phyloP scores from a whole-genome alignment of 805 yeast species.

The Wickerhamomyces hampshirensis region DNA sequence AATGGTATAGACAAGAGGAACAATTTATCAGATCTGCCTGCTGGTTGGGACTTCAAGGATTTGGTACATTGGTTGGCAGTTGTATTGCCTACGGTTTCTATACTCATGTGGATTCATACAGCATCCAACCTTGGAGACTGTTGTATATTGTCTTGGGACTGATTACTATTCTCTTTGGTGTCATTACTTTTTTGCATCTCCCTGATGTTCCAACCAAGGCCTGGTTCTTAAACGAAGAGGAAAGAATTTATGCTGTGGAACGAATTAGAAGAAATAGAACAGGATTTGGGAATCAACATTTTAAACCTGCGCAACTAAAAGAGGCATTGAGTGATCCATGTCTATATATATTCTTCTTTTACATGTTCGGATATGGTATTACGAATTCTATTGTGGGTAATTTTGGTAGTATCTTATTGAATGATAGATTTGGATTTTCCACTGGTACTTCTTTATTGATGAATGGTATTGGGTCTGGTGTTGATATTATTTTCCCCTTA shows the following conservation, averaged over 20 bases:
- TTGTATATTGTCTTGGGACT: constrained; percentile 56
- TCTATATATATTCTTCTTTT: constrained; percentile 41
- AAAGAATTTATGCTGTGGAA: constrained; percentile 39
- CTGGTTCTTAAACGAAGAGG: constrained; percentile 42
- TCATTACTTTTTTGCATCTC: constrained; percentile 32
- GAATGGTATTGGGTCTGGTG: constrained; percentile 27
- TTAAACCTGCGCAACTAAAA: constrained; percentile 48
- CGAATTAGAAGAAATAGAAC: constrained; percentile 49
- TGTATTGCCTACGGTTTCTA: constrained; percentile 51
- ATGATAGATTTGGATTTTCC: constrained; percentile 10
- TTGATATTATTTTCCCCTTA: constrained; percentile 22
- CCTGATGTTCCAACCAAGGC: constrained; percentile 54
- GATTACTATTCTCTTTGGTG: constrained; percentile 42
- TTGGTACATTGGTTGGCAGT: constrained; percentile 44
- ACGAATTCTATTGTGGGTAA: constrained; percentile 45
- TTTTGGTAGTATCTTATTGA: constrained; percentile 12
- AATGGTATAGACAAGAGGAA: constrained; percentile 49
- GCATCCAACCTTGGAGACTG: constrained; percentile 53
- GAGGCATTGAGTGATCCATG: constrained; percentile 49
- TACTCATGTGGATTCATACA: constrained; percentile 30
- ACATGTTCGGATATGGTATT: constrained; percentile 36
- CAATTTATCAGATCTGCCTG: constrained; percentile 38
- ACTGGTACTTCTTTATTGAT: constrained; percentile 15
- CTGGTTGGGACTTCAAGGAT: constrained; percentile 41
- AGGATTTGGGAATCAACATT: constrained; percentile 51